Conservation (phyloP, 257 asterid species). For the Plantago major region DNA sequence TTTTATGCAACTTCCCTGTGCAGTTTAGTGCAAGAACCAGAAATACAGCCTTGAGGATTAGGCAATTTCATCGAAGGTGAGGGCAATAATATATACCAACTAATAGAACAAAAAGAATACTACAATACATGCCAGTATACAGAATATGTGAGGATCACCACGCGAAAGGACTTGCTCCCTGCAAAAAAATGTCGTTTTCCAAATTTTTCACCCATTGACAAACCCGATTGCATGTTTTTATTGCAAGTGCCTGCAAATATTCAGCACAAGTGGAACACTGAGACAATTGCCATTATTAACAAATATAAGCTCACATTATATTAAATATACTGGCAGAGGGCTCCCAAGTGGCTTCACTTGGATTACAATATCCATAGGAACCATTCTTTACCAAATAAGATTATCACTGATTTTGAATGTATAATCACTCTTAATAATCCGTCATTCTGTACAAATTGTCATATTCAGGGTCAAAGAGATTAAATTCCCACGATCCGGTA, state of each 20-base stretch:
- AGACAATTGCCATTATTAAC: background rate
- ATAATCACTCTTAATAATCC: no score
- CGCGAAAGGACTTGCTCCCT: conserved; percentile 89
- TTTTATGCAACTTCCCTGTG: background rate
- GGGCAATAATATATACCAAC: background rate
- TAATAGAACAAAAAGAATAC: conserved; percentile 2
- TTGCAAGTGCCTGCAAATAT: conserved; percentile 82
- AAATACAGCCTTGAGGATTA: background rate
- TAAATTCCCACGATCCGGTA: no score
- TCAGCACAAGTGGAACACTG: conserved; percentile 10
- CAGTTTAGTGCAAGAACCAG: background rate
- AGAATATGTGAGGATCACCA: conserved; percentile 52
- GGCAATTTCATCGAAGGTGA: background rate
- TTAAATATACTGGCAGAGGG: background rate
- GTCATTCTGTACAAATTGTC: no score
- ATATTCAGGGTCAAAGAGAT: no score
- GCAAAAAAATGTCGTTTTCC: conserved; percentile 79
- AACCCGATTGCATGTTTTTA: conserved; percentile 83
- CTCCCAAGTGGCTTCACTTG: conserved; percentile 6
- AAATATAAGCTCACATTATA: background rate
- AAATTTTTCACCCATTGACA: conserved; percentile 96
- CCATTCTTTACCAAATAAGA: background rate
- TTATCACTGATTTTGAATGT: background rate
- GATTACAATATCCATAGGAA: background rate
- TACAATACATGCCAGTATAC: conserved; percentile 33